phyloP scores from a whole-genome alignment of 75 land plant species.

The Pinus tabuliformis region DNA sequence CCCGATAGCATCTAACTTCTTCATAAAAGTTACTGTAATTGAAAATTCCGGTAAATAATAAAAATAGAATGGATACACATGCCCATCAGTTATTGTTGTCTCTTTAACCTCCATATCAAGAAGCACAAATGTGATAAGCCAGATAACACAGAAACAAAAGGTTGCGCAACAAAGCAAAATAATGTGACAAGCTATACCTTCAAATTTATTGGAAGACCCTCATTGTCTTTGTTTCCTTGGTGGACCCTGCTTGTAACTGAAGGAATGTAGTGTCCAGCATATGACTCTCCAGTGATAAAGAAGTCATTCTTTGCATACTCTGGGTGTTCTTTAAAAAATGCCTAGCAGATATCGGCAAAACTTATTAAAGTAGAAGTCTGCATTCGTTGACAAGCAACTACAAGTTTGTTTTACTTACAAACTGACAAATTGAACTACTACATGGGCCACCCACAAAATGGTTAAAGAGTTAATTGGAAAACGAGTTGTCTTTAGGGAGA shows the following conservation, averaged over 20 bases:
- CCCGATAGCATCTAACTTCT: neutral
- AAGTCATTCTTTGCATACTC: conserved; percentile 81
- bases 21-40: too few species aligned
- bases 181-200: conserved; percentile 46
- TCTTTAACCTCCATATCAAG: too few species aligned
- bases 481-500: too few species aligned
- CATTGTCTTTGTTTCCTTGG: conserved; percentile 78
- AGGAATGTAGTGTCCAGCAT: conserved; percentile 99
- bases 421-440: neutral
- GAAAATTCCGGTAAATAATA: neutral
- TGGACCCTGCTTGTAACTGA: conserved; percentile 88
- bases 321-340: conserved; percentile 85
- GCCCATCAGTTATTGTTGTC: neutral
- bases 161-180: neutral
- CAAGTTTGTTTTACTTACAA: too few species aligned
- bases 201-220: conserved; percentile 82
- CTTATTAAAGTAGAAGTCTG: neutral
- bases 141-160: neutral
- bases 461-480: too few species aligned
- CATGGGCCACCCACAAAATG: too few species aligned
- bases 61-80: neutral
- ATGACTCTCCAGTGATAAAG: conserved; percentile 97
- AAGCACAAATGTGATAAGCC: neutral
- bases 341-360: conserved; percentile 39
- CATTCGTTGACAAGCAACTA: too few species aligned